Evolutionary conservation across 495 filamentous ascomycete genomes (phyloP).

Genomic region (Aspergillus baeticus): DNA sequence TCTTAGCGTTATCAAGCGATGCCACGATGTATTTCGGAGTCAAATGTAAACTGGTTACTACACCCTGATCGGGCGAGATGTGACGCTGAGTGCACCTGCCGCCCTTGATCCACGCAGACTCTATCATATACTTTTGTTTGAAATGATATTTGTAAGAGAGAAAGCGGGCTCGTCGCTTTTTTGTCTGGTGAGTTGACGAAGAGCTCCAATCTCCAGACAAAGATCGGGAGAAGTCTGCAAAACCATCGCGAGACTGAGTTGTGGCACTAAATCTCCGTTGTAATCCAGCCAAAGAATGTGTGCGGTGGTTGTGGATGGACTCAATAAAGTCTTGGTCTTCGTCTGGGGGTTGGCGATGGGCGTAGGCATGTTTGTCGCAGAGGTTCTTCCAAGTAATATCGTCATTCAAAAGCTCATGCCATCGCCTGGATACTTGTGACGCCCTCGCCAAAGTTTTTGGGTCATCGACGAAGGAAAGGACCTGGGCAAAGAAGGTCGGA

Average conservation of each 20-base stretch:
- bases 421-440: conserved; percentile 88
- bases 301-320: conserved; percentile 31
- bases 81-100: conserved; percentile 74
- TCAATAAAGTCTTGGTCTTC: conserved; percentile 43
- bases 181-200: conserved; percentile 26
- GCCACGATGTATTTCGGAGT: conserved; percentile 96
- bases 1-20: conserved; percentile 96
- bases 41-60: conserved; percentile 92
- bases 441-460: conserved; percentile 87
- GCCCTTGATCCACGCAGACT: conserved; percentile 92
- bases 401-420: conserved; percentile 90
- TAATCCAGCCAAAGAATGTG: conserved; percentile 22
- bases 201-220: conserved; percentile 39
- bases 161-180: conserved; percentile 43
- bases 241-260: conserved; percentile 26
- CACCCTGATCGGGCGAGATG: conserved; percentile 92
- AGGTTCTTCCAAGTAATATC: conserved; percentile 98
- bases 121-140: conserved; percentile 94
- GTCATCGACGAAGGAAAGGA: conserved; percentile 92
- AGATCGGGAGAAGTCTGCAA: conserved; percentile 31
- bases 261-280: conserved; percentile 31
- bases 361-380: conserved; percentile 79
- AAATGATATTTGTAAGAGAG: conserved; percentile 92
- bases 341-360: conserved; percentile 65
- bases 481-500: conserved; percentile 42